These are phyloP conservation scores for Holtermanniella nyarrowii DNA, from an alignment of 768 basidiomycete species.

Conservation along the genomic window DNA sequence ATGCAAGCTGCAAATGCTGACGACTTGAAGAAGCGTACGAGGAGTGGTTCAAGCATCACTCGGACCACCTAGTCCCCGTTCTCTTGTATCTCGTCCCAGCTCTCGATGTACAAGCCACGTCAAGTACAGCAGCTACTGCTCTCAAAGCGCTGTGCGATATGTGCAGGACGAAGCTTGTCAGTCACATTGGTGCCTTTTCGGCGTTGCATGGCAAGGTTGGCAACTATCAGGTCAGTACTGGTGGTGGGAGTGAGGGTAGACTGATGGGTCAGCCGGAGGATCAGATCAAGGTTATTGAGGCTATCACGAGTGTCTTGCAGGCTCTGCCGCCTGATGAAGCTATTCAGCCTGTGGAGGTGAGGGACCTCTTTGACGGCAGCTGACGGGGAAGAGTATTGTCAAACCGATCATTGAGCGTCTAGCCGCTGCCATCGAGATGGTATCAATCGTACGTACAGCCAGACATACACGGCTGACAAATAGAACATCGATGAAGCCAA, in stretches of 20 bases:
- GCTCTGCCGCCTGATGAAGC: constrained; percentile 70
- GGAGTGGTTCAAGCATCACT: constrained; percentile 42
- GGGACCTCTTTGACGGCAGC: background rate
- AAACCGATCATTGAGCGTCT: constrained; percentile 63
- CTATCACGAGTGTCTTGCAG: constrained; percentile 86
- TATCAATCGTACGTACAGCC: background rate
- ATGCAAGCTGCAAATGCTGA: constrained; percentile 1
- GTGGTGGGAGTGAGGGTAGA: background rate
- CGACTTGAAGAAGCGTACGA: constrained; percentile 36
- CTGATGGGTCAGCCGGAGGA: constrained; percentile 44
- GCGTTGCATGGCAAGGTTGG: constrained; percentile 67
- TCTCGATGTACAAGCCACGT: constrained; percentile 37
- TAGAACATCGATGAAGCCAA: background rate
- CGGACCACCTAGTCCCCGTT: constrained; percentile 56
- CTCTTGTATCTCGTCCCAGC: constrained; percentile 55
- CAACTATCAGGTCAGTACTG: constrained; percentile 62
- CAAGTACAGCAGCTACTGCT: constrained; percentile 60
- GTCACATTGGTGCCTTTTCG: constrained; percentile 74
- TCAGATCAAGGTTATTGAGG: constrained; percentile 80
- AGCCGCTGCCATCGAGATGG: constrained; percentile 33
- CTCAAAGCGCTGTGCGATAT: constrained; percentile 81
- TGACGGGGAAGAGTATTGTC: constrained; percentile 54
- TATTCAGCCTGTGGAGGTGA: constrained; percentile 66
- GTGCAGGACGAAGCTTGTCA: constrained; percentile 70
- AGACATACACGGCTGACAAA: background rate